Percentiles rank a stretch among this genome's conserved stretches.
Conservation (phyloP, 2,329 filamentous ascomycete genomes). For the Biscogniauxia marginata region DNA sequence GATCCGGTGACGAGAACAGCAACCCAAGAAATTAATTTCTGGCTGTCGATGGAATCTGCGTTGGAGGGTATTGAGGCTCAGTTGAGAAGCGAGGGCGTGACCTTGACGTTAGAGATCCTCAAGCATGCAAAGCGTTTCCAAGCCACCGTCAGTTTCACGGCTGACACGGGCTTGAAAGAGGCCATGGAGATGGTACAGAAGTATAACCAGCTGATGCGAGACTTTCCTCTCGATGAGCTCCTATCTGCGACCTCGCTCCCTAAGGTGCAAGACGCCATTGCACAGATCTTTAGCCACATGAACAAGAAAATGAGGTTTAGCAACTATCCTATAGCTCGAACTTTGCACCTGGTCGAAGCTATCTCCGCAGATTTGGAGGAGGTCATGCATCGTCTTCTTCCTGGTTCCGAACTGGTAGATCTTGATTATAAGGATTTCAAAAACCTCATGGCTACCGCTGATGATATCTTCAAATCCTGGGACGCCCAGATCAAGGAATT, state of each 20-base stretch:
- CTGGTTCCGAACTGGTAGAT: slow-evolving; percentile 85
- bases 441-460: slow-evolving; percentile 77
- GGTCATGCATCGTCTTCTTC: slow-evolving; percentile 79
- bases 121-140: slow-evolving; percentile 98
- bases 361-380: slow-evolving; percentile 92
- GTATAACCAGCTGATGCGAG: slow-evolving; percentile 98
- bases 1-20: slow-evolving; percentile 76
- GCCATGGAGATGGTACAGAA: slow-evolving; percentile 95
- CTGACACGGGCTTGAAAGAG: slow-evolving; percentile 94
- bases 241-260: slow-evolving; percentile 85
- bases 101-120: slow-evolving; percentile 88
- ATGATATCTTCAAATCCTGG: slow-evolving; percentile 87
- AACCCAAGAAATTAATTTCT: slow-evolving; percentile 98
- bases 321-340: slow-evolving; percentile 89
- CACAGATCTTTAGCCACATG: slow-evolving; percentile 87
- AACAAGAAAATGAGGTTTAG: slow-evolving; percentile 98
- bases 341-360: slow-evolving; percentile 90
- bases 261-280: slow-evolving; percentile 86
- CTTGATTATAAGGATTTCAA: slow-evolving; percentile 90
- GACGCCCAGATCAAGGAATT: slow-evolving; percentile 97
- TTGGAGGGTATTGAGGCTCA: slow-evolving; percentile 90
- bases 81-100: slow-evolving; percentile 82
- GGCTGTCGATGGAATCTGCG: slow-evolving; percentile 94
- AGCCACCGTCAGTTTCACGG: slow-evolving; percentile 92
- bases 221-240: slow-evolving; percentile 93